Evolutionary conservation across 2,329 filamentous ascomycete genomes (phyloP).

Genomic region (Diaporthe destruens): DNA sequence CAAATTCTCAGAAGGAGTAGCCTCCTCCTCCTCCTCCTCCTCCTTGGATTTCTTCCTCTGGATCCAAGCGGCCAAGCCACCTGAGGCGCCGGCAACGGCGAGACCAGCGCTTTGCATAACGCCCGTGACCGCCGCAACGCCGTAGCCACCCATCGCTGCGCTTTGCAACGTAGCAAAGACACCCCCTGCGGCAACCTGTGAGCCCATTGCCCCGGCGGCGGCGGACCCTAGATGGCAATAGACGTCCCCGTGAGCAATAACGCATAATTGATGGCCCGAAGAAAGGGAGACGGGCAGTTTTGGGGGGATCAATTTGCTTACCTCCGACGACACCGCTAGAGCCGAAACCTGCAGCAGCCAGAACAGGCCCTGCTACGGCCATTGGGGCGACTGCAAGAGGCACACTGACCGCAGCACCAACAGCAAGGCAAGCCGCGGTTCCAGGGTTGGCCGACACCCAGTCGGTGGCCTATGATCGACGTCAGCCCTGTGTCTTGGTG

Average conservation of each 20-base stretch:
- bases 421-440: background rate
- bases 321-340: conserved; percentile 38
- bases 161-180: conserved; percentile 44
- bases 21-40: too few species aligned
- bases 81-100: conserved; percentile 18
- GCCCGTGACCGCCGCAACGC: conserved; percentile 35
- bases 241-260: background rate
- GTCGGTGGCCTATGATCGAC: background rate
- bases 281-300: background rate
- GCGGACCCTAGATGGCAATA: conserved; percentile 42
- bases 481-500: background rate
- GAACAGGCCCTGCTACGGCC: conserved; percentile 27
- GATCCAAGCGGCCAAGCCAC: conserved; percentile 11
- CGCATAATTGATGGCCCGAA: background rate
- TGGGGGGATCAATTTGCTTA: conserved; percentile 21
- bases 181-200: conserved; percentile 43
- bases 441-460: conserved; percentile 33
- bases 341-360: conserved; percentile 39
- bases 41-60: background rate
- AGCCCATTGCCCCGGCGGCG: conserved; percentile 42
- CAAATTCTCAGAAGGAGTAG: background rate
- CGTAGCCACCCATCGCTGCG: conserved; percentile 45
- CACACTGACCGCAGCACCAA: background rate
- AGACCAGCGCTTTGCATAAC: conserved; percentile 39
- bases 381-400: conserved; percentile 36